phyloP scores from a whole-genome alignment of 2,329 filamentous ascomycete species.

The Trichoderma harzianum region DNA sequence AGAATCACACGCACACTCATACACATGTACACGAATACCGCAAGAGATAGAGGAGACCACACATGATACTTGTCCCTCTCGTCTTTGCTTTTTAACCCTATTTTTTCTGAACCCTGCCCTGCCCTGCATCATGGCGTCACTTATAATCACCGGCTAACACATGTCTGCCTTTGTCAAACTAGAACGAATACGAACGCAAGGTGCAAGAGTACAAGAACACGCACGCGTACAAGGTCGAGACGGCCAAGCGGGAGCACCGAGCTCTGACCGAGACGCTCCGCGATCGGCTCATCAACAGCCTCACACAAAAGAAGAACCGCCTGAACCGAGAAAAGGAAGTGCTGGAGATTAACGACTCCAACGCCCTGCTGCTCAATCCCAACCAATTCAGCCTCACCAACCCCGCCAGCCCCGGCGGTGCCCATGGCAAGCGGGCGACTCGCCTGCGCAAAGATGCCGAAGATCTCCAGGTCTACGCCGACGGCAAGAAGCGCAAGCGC shows the following conservation, averaged over 20 bases:
- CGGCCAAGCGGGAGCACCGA: slow-evolving; percentile 59
- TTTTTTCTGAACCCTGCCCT: background rate
- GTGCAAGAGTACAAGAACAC: slow-evolving; percentile 57
- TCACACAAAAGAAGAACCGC: slow-evolving; percentile 62
- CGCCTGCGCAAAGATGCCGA: slow-evolving; percentile 59
- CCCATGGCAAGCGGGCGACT: slow-evolving; percentile 61
- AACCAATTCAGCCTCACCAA: slow-evolving; percentile 66
- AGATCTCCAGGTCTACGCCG: slow-evolving; percentile 52
- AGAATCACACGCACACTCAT: background rate
- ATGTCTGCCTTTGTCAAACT: background rate
- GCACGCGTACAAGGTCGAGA: slow-evolving; percentile 59
- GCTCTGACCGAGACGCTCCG: slow-evolving; percentile 59
- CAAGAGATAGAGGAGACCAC: background rate
- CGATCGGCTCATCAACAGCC: slow-evolving; percentile 64
- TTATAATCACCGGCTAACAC: slow-evolving; percentile 1
- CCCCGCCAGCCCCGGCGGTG: slow-evolving; percentile 60
- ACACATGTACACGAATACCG: background rate
- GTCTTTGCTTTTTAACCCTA: background rate
- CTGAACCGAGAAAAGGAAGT: slow-evolving; percentile 65
- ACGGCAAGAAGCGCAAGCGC: slow-evolving; percentile 61
- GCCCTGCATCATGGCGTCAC: background rate
- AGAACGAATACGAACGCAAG: slow-evolving; percentile 64
- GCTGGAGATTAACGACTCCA: slow-evolving; percentile 64
- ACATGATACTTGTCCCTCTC: background rate
- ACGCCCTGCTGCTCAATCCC: slow-evolving; percentile 62